Conservation (phyloP, 2,329 filamentous ascomycete genomes). For the Tolypocladium guangdongense region DNA sequence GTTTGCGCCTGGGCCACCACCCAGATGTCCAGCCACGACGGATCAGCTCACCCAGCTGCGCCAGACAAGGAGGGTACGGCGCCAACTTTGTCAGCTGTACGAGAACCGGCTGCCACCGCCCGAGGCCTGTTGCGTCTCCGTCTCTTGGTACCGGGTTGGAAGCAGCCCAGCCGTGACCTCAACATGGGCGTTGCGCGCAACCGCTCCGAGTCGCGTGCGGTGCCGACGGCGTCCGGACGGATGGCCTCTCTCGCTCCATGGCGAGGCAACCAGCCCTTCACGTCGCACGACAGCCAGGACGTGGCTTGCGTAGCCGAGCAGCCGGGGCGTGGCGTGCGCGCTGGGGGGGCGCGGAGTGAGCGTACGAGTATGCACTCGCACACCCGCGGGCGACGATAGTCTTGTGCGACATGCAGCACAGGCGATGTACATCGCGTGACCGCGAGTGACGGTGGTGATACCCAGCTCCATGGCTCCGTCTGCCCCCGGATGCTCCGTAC, state of each 20-base stretch:
- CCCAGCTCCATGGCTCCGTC: neutral
- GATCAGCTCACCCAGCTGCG: neutral
- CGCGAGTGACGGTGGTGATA: neutral
- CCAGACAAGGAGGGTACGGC: neutral
- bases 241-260: neutral
- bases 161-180: neutral
- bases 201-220: neutral
- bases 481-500: neutral
- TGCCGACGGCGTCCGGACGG: neutral
- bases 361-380: neutral
- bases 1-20: neutral
- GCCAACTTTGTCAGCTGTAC: neutral
- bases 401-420: neutral
- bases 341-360: neutral
- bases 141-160: neutral
- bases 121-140: neutral
- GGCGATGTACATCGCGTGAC: neutral
- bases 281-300: neutral
- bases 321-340: neutral
- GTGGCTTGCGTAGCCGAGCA: neutral
- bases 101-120: neutral
- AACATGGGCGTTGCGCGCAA: neutral
- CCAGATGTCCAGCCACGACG: neutral
- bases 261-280: neutral
- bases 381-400: neutral